Evolutionary conservation across 305 asterid species (phyloP), one percentile per base, ranked within the genome.

Genomic region (Plantago rigida): DNA sequence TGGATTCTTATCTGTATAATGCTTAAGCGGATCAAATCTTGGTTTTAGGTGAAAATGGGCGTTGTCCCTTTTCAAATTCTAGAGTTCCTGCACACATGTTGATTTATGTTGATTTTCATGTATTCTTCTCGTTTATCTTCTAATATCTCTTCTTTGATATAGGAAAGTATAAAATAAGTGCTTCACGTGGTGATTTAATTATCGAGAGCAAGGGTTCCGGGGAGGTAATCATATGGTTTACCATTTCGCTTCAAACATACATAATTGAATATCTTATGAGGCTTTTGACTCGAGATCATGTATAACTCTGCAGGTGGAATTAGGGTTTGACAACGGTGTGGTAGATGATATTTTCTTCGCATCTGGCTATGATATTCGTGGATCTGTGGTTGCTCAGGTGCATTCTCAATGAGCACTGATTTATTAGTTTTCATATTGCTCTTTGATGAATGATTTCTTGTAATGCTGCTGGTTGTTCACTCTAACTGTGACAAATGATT

Each of bases 311-410:
- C 89, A 90, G 95, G 86, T 87, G 66, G 94, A 82, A 64, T 58
- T 91, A 71, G 90, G 89, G 55, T 88, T 91, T 69, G 82, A 80
- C 69, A 91, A 87, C 51, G 75, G 78, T 28, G 69, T 80, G 75
- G 85, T 84, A 53, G 85, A 79, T 70, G 94, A 88, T 69, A 74
- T 81, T 63, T 91, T 91, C 80, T 86, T 78, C 74, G 84, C 81
- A 68, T 75, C 92, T 48, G 98, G 98, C 62, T 91, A 87, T 68
- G 92, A 86, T 75, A 86, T 88, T 71, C 87, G 81, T 62, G 98
- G 96, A 66, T 64, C 74, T 81, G 98, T 91, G 72, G 92, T 81
- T 69, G 90, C 98, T 66, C 95, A 91, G 98, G 98, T 88, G 75
- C 62, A 41, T 56, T 73, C 70, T 73, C 39, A 4, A 10, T 46